Evolutionary conservation across 208 protist species (phyloP).

Genomic region (Leishmania tropica): DNA sequence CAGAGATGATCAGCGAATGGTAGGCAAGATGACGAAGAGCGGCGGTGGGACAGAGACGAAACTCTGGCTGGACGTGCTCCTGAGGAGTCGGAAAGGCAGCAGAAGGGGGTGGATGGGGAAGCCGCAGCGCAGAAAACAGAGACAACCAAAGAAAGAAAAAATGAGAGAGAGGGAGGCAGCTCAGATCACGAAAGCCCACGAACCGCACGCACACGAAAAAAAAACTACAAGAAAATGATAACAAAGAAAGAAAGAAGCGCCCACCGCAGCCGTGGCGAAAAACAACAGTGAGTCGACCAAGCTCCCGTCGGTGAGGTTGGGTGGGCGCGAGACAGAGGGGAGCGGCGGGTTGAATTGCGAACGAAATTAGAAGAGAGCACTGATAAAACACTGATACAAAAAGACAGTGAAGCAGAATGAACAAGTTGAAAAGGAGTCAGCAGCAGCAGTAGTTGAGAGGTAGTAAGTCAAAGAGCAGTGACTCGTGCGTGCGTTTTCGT

Average conservation of each 20-base stretch:
- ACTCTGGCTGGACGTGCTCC: neutral
- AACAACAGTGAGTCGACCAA: neutral
- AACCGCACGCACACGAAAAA: neutral
- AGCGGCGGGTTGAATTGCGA: neutral
- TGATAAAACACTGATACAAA: neutral
- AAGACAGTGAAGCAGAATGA: constrained; percentile 4
- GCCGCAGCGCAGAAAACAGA: neutral
- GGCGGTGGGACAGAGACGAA: neutral
- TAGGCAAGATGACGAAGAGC: neutral
- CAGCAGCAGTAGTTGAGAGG: neutral
- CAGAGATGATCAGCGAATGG: neutral
- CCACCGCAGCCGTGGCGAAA: neutral
- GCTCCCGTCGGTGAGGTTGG: neutral
- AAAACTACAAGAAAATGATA: neutral
- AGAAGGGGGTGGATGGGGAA: neutral
- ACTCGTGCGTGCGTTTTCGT: neutral
- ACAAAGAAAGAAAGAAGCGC: neutral
- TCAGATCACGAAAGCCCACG: neutral
- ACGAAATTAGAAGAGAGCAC: neutral
- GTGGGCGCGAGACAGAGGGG: neutral
- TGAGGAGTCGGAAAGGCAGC: neutral
- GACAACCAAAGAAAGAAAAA: neutral
- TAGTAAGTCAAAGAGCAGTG: neutral
- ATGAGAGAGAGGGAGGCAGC: neutral
- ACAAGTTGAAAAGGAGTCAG: neutral